Evolutionary conservation across 192 early-diverging fungal species (phyloP).

Genomic region (Podila horticola): DNA sequence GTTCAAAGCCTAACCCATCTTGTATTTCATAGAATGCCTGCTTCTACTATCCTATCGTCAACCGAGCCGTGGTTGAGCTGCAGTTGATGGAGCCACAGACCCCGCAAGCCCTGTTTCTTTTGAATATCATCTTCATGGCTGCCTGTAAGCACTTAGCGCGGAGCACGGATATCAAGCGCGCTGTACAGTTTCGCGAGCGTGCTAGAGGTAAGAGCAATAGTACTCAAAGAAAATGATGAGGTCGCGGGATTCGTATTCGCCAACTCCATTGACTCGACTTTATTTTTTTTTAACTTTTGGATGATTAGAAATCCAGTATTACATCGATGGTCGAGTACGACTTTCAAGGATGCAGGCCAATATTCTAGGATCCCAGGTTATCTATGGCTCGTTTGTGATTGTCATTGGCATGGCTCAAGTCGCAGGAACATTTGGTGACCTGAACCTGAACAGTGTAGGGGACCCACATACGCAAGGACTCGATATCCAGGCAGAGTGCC

Average conservation of each 20-base stretch:
- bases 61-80: conserved; percentile 34
- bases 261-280: neutral
- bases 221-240: neutral
- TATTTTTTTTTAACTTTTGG: neutral
- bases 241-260: neutral
- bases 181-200: conserved; percentile 45
- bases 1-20: neutral
- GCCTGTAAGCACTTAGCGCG: conserved; percentile 46
- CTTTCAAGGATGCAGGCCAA: conserved; percentile 20
- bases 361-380: conserved; percentile 26
- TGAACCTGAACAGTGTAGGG: neutral
- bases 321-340: conserved; percentile 30
- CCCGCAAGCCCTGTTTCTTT: conserved; percentile 28
- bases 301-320: conserved; percentile 23
- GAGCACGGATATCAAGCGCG: conserved; percentile 36
- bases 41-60: conserved; percentile 44
- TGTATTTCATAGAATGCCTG: conserved; percentile 16
- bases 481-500: conserved; percentile 21
- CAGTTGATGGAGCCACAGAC: conserved; percentile 41
- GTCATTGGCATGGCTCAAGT: conserved; percentile 22
- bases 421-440: conserved; percentile 15
- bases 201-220: conserved; percentile 22
- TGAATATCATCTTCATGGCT: conserved; percentile 47
- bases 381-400: conserved; percentile 40
- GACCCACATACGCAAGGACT: conserved; percentile 2